Evolutionary conservation across 768 basidiomycete genomes (phyloP).

Genomic region (Rhizopogon salebrosus): DNA sequence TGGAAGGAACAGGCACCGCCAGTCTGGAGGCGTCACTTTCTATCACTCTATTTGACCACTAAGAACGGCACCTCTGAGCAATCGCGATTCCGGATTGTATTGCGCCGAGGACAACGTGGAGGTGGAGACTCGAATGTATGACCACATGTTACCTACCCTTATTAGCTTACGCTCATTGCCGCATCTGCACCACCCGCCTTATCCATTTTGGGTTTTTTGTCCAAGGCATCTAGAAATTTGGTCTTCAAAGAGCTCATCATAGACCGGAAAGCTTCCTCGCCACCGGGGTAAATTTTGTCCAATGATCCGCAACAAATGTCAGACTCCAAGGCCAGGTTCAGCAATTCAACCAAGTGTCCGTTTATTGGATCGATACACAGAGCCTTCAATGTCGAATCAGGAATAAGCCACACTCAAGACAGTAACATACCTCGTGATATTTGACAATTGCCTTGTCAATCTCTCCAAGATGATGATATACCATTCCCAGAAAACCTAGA

Average conservation of each 20-base stretch:
- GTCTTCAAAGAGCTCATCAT: slow-evolving; percentile 29
- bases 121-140: background rate
- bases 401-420: background rate
- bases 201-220: slow-evolving; percentile 13
- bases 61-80: background rate
- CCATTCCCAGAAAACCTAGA: slow-evolving; percentile 85
- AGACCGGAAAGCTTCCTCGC: slow-evolving; percentile 26
- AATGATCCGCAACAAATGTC: slow-evolving; percentile 27
- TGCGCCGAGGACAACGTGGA: background rate
- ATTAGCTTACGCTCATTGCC: slow-evolving; percentile 28
- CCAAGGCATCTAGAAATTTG: slow-evolving; percentile 12
- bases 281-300: slow-evolving; percentile 30
- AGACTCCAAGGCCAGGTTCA: slow-evolving; percentile 74
- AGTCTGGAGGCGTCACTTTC: background rate
- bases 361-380: slow-evolving; percentile 82
- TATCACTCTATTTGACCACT: background rate
- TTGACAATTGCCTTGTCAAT: slow-evolving; percentile 79
- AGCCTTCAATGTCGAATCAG: slow-evolving; percentile 38
- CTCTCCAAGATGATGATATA: slow-evolving; percentile 70
- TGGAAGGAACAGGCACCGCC: background rate
- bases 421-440: slow-evolving; percentile 78
- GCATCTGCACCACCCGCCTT: slow-evolving; percentile 20
- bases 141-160: background rate
- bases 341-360: slow-evolving; percentile 70
- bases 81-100: background rate